Conservation (phyloP, 768 basidiomycete genomes). For the Lactarius deliciosus region DNA sequence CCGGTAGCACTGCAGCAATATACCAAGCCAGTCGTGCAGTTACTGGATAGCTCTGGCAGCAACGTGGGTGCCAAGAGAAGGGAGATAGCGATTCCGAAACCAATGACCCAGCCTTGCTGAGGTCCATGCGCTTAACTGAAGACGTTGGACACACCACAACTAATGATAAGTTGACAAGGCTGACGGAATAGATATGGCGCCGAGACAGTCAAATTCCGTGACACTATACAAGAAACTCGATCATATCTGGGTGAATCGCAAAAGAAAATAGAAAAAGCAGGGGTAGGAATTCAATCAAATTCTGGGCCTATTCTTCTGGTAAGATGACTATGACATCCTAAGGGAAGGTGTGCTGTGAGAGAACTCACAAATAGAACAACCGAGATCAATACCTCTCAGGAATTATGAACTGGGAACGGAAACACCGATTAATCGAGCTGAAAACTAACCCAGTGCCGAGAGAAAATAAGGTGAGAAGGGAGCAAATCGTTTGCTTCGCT, state of each 20-base stretch:
- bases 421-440: background rate
- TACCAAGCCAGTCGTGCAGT: background rate
- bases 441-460: background rate
- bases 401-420: background rate
- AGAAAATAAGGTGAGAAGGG: background rate
- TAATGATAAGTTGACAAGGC: background rate
- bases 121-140: background rate
- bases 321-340: background rate
- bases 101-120: background rate
- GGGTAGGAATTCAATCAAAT: background rate
- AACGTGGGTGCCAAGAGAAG: background rate
- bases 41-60: background rate
- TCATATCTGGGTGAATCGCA: background rate
- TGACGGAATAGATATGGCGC: background rate
- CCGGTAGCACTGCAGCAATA: background rate
- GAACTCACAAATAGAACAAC: conserved; percentile 8
- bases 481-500: background rate
- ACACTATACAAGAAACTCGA: background rate
- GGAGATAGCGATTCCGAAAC: background rate
- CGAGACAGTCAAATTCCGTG: background rate
- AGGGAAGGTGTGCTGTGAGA: background rate
- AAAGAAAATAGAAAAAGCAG: no score
- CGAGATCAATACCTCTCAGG: background rate
- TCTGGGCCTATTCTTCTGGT: no score
- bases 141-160: background rate